Base-by-base conservation (phyloP, 2,329 filamentous ascomycete genomes). In the Ustulina deusta region DNA sequence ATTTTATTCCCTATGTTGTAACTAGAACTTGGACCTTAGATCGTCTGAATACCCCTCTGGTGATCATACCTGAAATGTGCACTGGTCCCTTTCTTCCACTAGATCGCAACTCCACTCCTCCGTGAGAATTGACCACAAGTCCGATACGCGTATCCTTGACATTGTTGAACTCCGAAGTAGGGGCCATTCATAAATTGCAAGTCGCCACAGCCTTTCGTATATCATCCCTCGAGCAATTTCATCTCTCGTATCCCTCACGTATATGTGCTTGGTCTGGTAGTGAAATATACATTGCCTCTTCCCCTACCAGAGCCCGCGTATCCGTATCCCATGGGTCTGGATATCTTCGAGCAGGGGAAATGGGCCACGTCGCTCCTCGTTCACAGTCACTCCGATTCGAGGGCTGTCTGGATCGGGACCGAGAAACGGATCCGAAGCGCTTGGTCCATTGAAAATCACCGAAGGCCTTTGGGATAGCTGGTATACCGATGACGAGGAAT, bases 401-500 rank as follows among this genome's bases (percentile, higher is more conserved):
- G 22, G 57, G 7, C 15, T 6, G 44, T 13, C 11, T 17, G 17
- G 56, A 9, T 40, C 15, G 46, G 27, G 54, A 22, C 13, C 42
- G n/a, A 5, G 11, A 2, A 1, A 10, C 3, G 22, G 34, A 38
- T 1, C 44, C 29, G 15, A 49, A 27, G 7, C n/a, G 29, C 25
- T 29, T 52, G 15, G 58, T 15, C 25, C 58, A 48, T 3, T n/a
- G 5, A 15, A 61, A 17, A 17, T 9, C 27, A 6, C 42, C 27
- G 6, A 63, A 57, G 29, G 52, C 63, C 49, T 59, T 66, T 6
- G 66, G 66, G 10, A 66, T 38, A 5, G 63, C 58, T 10, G 68
- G 68, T 40, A 69, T 48, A 10, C 68, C 68, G 27, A 69, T 58
- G 52, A 69, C 61, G 15, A 69, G 64, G 34, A 61, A 69, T n/a